Evolutionary conservation across 2,329 filamentous ascomycete genomes (phyloP), one percentile per base, ranked within the genome.

Genomic region (Podosphaera xanthii): DNA sequence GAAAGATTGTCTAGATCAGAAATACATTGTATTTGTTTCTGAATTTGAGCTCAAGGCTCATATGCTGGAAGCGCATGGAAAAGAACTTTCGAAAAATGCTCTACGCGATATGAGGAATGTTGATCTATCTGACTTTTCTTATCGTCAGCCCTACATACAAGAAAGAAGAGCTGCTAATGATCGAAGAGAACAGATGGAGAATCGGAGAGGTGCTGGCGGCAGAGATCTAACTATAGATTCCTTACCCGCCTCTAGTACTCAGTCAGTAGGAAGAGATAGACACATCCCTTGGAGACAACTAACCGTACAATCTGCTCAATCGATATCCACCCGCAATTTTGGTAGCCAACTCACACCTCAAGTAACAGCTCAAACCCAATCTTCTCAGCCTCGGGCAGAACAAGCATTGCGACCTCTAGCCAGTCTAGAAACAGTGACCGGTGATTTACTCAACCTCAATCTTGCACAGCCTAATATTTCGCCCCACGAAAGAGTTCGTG

Each of bases 41-140:
- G 87, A 96, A 67, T 83, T 98, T 76, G 92, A 98, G 67, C 73
- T 98, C 54, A 94, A 97, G 70, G 92, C 86, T 2, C 92, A 98
- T 71, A 87, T 94, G 69, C 72, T 98, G 8, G 84, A 86, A 65
- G 80, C 83, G 59, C 92, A 98, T 68, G 87, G 83, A 0, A 81
- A 83, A 64, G 80, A 83, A 0, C 70, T 94, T 33, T 87, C 88
- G 7, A 96, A 94, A 67, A 86, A 91, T 64, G 82, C 85, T 1
- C 77, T 89, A 59, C 78, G 88, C 66, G 91, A 96, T 69, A 87
- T 88, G 3, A 79, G 90, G 57, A 73, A 84, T 33, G 90, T 98
- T 4, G 87, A 97, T 68, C 83, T 98, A 63, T 87, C 89, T 0
- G 79, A 79, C 30, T 97, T 98, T 67, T 86, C 94, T 64, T 82